Percentiles rank a stretch among this genome's conserved stretches.
phyloP scores from a whole-genome alignment of 768 basidiomycete species.

The Kwoniella sp. region DNA sequence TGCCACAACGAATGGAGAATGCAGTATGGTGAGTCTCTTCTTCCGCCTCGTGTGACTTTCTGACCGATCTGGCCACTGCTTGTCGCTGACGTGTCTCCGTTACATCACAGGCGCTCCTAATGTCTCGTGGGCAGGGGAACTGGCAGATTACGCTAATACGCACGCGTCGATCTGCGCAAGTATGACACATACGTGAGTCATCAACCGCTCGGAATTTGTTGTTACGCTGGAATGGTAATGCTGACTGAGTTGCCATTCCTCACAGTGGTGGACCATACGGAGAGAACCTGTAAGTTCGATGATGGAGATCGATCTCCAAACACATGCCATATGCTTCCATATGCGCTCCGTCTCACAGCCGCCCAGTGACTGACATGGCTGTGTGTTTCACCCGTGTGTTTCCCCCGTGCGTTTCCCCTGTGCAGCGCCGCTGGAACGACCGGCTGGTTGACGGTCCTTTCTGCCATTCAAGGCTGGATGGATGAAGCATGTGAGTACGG shows the following conservation, averaged over 20 bases:
- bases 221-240: not conserved
- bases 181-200: conserved; percentile 64
- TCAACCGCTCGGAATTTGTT: too few species aligned
- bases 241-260: not conserved
- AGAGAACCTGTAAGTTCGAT: conserved; percentile 45
- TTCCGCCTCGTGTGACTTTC: not conserved
- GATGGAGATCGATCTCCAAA: too few species aligned
- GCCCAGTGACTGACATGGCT: not conserved
- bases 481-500: conserved; percentile 38
- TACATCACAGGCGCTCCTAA: conserved; percentile 61
- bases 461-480: conserved; percentile 34
- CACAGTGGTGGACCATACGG: conserved; percentile 40
- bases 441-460: conserved; percentile 23
- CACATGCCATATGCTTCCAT: too few species aligned
- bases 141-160: conserved; percentile 67
- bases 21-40: conserved; percentile 30
- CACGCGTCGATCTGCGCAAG: conserved; percentile 69
- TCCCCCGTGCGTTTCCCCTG: not conserved
- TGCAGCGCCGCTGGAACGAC: conserved; percentile 28
- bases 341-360: not conserved
- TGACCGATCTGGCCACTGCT: not conserved
- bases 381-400: too few species aligned
- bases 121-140: conserved; percentile 67
- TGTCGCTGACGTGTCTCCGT: too few species aligned
- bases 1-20: conserved; percentile 42